phyloP scores from a whole-genome alignment of 2,329 filamentous ascomycete species.

The Penicillium rolfsii region DNA sequence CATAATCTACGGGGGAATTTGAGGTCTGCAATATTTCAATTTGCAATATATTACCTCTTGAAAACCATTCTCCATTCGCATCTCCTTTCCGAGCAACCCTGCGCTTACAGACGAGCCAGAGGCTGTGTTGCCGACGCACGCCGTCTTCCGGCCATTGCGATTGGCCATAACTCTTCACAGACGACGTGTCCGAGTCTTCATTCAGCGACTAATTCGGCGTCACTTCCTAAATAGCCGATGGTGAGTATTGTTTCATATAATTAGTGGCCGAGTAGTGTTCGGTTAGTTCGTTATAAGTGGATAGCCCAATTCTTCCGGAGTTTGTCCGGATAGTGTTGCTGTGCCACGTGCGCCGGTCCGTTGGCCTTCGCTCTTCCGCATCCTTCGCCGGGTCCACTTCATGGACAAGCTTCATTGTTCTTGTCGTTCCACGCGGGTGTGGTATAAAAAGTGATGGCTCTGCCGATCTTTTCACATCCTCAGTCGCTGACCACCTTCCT shows the following conservation, averaged over 20 bases:
- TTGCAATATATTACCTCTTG: not conserved
- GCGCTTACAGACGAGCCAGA: not conserved
- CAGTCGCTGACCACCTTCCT: conserved; percentile 6
- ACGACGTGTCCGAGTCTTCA: not conserved
- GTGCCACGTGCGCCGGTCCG: conserved; percentile 23
- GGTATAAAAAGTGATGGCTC: conserved; percentile 16
- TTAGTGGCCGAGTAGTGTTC: not conserved
- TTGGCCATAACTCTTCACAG: not conserved
- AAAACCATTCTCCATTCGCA: not conserved
- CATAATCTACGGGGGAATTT: not conserved
- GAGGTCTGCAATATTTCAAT: not conserved
- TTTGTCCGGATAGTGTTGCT: not conserved
- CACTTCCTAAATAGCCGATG: not conserved
- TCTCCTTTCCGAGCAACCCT: conserved; percentile 1
- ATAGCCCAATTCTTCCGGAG: conserved; percentile 1
- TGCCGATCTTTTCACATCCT: conserved; percentile 17
- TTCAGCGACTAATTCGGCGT: not conserved
- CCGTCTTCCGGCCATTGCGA: not conserved
- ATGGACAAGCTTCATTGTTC: not conserved
- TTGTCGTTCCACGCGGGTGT: not conserved
- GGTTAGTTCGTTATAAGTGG: not conserved
- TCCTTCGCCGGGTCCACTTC: conserved; percentile 4
- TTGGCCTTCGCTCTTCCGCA: conserved; percentile 16
- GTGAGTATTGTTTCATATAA: not conserved
- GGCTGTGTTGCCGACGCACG: not conserved